Conservation (phyloP, 1,284 basidiomycete species). For the Microbotryum scabiosae region DNA sequence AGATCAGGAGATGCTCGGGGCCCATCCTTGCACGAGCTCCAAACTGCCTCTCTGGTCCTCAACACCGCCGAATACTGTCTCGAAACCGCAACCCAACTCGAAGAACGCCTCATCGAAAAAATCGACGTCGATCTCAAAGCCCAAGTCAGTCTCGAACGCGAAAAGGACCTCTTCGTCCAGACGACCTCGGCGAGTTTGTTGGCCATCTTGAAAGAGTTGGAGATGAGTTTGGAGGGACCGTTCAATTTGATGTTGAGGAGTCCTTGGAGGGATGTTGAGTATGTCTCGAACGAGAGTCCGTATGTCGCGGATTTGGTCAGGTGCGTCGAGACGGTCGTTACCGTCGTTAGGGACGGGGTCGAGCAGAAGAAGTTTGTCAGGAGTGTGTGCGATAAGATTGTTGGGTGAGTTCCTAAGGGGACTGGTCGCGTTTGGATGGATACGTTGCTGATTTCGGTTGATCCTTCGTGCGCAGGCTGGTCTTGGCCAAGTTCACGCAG, state of each 20-base stretch:
- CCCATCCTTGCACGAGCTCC: slow-evolving; percentile 61
- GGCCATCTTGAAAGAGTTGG: slow-evolving; percentile 69
- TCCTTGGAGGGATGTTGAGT: slow-evolving; percentile 64
- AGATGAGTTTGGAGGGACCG: slow-evolving; percentile 64
- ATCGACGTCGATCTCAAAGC: slow-evolving; percentile 66
- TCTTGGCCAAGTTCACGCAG: slow-evolving; percentile 76
- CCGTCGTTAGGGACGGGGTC: slow-evolving; percentile 59
- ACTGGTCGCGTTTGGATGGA: too few species aligned
- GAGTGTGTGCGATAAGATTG: slow-evolving; percentile 84
- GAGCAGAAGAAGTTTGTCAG: slow-evolving; percentile 88
- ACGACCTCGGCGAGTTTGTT: slow-evolving; percentile 73
- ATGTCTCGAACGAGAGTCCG: slow-evolving; percentile 73
- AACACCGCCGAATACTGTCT: slow-evolving; percentile 99
- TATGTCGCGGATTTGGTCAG: slow-evolving; percentile 68
- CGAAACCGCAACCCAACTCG: slow-evolving; percentile 81
- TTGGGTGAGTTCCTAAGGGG: slow-evolving; percentile 51
- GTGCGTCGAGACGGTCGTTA: slow-evolving; percentile 56
- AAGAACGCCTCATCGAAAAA: slow-evolving; percentile 79
- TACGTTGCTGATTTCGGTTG: slow-evolving; percentile 2
- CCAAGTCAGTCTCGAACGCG: slow-evolving; percentile 69
- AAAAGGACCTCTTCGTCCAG: slow-evolving; percentile 81
- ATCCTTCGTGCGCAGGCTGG: slow-evolving; percentile 49
- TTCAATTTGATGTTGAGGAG: slow-evolving; percentile 65
- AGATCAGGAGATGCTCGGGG: slow-evolving; percentile 63
- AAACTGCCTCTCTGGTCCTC: slow-evolving; percentile 73